Evolutionary conservation across 768 basidiomycete species (phyloP).

Genomic region (Lepiota brunneoincarnata): DNA sequence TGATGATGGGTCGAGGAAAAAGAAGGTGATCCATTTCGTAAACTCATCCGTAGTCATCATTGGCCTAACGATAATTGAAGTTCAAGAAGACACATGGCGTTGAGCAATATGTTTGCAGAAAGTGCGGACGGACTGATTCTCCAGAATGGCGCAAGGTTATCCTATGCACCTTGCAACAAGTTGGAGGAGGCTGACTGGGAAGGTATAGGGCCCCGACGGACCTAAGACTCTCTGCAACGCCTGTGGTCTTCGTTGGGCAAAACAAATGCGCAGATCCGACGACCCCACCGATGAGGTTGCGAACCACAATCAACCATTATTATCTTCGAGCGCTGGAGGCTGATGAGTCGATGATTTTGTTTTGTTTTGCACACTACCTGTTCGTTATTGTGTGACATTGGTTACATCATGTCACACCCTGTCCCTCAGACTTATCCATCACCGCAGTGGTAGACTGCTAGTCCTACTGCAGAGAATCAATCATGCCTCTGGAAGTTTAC

Average conservation of each 20-base stretch:
- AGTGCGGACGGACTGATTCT: constrained; percentile 92
- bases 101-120: constrained; percentile 85
- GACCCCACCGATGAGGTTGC: constrained; percentile 24
- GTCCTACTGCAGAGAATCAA: constrained; percentile 53
- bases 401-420: neutral
- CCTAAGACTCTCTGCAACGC: constrained; percentile 99
- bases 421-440: neutral
- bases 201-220: constrained; percentile 76
- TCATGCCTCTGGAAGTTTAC: constrained; percentile 71
- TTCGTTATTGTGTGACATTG: neutral
- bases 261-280: constrained; percentile 46
- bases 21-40: constrained; percentile 45
- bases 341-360: neutral
- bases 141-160: constrained; percentile 94
- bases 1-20: constrained; percentile 57
- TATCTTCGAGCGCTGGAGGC: neutral
- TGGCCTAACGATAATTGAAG: constrained; percentile 20
- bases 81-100: constrained; percentile 44
- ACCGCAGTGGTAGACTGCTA: constrained; percentile 81
- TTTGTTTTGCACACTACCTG: neutral
- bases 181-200: constrained; percentile 6
- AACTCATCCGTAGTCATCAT: neutral
- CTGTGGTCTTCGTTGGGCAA: constrained; percentile 93
- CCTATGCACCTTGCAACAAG: neutral
- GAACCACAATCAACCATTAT: neutral